Conservation (phyloP, 345 rosid species). For the Aethionema arabicum region DNA sequence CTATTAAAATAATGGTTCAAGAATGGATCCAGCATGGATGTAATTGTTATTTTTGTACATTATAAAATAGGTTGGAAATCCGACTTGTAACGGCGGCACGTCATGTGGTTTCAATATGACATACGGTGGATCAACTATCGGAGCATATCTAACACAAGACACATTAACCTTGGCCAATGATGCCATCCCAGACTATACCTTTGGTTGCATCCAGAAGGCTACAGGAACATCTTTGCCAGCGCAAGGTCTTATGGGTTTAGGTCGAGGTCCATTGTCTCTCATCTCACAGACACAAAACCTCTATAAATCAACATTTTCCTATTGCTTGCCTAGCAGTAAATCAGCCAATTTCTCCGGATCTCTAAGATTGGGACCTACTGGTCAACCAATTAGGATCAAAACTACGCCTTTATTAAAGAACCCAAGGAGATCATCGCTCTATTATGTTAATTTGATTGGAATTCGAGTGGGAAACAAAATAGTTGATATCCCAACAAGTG, state of each 20-base stretch:
- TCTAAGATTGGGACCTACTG: conserved; percentile 70
- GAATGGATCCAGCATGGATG: conserved; percentile 28
- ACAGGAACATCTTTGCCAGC: conserved; percentile 73
- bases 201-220: conserved; percentile 74
- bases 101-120: conserved; percentile 77
- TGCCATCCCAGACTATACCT: conserved; percentile 60
- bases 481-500: conserved; percentile 65
- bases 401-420: conserved; percentile 76
- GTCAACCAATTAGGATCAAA: conserved; percentile 75
- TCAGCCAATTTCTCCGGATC: conserved; percentile 79
- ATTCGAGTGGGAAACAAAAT: conserved; percentile 70
- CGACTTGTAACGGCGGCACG: conserved; percentile 56
- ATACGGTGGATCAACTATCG: conserved; percentile 71
- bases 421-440: conserved; percentile 80
- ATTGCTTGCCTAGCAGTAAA: conserved; percentile 85
- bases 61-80: conserved; percentile 55
- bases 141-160: conserved; percentile 71
- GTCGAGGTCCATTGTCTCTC: conserved; percentile 83
- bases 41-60: not conserved
- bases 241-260: conserved; percentile 83
- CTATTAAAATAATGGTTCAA: conserved; percentile 5
- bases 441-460: conserved; percentile 72
- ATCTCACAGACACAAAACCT: conserved; percentile 71
- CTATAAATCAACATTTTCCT: conserved; percentile 79
- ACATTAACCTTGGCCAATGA: conserved; percentile 59